Percentiles rank a stretch among this genome's conserved stretches.
Evolutionary conservation across 768 basidiomycete genomes (phyloP).

Genomic region (Mycena vulgaris): DNA sequence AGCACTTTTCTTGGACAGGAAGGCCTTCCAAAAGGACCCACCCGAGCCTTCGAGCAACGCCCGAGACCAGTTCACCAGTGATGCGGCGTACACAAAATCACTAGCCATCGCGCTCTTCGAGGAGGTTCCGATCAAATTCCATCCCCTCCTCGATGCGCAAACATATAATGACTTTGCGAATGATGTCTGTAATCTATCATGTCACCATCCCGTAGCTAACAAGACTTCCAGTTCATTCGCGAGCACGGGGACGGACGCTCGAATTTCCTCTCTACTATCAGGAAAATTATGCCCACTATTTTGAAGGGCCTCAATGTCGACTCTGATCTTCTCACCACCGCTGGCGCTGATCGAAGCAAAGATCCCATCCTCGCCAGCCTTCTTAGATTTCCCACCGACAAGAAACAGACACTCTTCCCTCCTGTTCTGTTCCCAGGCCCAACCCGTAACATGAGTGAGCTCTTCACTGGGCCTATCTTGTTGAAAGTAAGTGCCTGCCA

Average conservation of each 20-base stretch:
- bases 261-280: background rate
- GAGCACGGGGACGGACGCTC: slow-evolving; percentile 12
- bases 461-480: background rate
- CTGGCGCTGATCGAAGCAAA: background rate
- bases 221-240: background rate
- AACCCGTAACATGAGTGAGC: background rate
- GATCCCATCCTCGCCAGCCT: background rate
- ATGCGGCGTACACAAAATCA: no score
- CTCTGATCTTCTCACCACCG: background rate
- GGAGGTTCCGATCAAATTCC: no score
- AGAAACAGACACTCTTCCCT: background rate
- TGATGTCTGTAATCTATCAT: background rate
- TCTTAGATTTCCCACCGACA: background rate
- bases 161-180: background rate
- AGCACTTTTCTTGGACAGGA: no score
- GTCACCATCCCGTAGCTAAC: background rate
- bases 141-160: background rate
- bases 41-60: no score
- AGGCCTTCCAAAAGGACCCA: no score
- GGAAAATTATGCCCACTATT: background rate
- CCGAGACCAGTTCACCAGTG: no score
- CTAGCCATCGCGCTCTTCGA: no score
- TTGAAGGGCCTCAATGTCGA: background rate
- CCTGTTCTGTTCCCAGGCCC: background rate
- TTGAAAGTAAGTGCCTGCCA: background rate